These are phyloP conservation scores for Cenchrus purpureus DNA, from an alignment of 176 grass and related monocot species.

Conservation along the genomic window DNA sequence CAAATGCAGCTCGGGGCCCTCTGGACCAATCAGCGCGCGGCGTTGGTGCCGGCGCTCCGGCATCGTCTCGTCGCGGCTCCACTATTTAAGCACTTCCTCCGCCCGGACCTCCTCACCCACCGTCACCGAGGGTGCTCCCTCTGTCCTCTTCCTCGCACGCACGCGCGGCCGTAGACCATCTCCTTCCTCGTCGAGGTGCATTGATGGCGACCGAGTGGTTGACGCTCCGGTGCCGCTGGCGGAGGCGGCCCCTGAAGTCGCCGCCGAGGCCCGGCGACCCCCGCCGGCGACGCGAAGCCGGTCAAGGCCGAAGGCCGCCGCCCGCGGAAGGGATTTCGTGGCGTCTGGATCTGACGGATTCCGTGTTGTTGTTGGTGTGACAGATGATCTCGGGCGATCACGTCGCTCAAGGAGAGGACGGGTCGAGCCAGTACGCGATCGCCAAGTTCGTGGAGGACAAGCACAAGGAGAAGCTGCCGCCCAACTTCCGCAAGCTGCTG, in stretches of 20 bases:
- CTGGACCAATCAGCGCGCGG: conserved; percentile 56
- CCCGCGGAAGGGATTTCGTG: conserved; percentile 39
- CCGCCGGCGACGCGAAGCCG: conserved; percentile 51
- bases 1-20: conserved; percentile 49
- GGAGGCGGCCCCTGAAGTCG: conserved; percentile 12
- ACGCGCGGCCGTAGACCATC: too few species aligned
- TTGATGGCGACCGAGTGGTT: conserved; percentile 56
- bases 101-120: conserved; percentile 23
- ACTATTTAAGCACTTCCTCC: conserved; percentile 68
- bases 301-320: conserved; percentile 69
- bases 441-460: conserved; percentile 78
- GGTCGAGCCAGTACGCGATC: conserved; percentile 72
- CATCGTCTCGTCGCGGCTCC: conserved; percentile 11
- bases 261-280: not conserved
- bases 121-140: conserved; percentile 1
- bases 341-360: conserved; percentile 23
- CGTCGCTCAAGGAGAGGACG: conserved; percentile 64
- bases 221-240: conserved; percentile 15
- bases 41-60: too few species aligned
- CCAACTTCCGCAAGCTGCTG: conserved; percentile 68
- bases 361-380: not conserved
- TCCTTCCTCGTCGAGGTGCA: conserved; percentile 7
- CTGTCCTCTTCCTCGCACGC: not conserved
- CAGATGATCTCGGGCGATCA: conserved; percentile 76
- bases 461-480: conserved; percentile 53